These are phyloP conservation scores for Colletotrichum tabaci DNA, from an alignment of 2,329 filamentous ascomycete species.

Conservation along the genomic window DNA sequence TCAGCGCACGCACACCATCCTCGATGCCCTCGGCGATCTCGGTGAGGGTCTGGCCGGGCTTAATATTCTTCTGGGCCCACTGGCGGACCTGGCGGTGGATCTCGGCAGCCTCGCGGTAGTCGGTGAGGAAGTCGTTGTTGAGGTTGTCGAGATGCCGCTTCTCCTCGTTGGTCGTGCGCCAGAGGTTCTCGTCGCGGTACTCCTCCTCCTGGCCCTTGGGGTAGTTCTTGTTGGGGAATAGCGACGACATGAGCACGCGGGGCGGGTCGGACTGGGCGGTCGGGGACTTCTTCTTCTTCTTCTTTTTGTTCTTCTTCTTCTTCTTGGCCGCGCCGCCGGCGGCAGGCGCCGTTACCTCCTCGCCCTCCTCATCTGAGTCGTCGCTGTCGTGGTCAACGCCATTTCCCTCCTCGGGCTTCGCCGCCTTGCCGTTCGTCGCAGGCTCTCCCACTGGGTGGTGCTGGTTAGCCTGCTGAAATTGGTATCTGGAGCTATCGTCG, in stretches of 20 bases:
- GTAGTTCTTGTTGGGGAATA: constrained; percentile 81
- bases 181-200: constrained; percentile 83
- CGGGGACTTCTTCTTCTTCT: constrained; percentile 76
- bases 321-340: constrained; percentile 70
- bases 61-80: constrained; percentile 85
- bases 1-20: constrained; percentile 82
- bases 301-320: constrained; percentile 86
- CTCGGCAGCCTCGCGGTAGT: constrained; percentile 88
- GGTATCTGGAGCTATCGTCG: constrained; percentile 7
- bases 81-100: constrained; percentile 89
- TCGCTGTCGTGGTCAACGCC: constrained; percentile 60
- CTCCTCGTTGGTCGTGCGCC: constrained; percentile 87
- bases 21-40: constrained; percentile 91
- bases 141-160: constrained; percentile 83
- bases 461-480: constrained; percentile 23
- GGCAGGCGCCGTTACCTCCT: constrained; percentile 52
- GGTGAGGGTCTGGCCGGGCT: constrained; percentile 84
- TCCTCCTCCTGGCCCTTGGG: constrained; percentile 85
- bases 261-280: constrained; percentile 85
- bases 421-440: constrained; percentile 57
- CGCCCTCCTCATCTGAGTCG: constrained; percentile 69
- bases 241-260: constrained; percentile 78
- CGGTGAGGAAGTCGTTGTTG: constrained; percentile 76
- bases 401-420: constrained; percentile 54
- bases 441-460: constrained; percentile 56